Evolutionary conservation across 106 monocot genomes (phyloP).

Genomic region (Apostasia ramifera): DNA sequence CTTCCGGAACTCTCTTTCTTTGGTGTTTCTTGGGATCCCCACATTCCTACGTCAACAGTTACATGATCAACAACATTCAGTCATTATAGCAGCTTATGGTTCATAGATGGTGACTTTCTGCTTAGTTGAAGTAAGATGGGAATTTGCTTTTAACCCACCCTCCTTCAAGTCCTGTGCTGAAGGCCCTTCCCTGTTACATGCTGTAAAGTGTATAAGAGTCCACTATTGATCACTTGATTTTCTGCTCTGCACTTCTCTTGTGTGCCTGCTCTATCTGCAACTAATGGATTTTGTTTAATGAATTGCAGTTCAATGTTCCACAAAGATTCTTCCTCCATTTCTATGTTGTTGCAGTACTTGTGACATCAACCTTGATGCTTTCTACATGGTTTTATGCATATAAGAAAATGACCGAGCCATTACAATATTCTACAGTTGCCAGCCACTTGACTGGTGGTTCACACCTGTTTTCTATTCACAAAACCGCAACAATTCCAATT

Average conservation of each 20-base stretch:
- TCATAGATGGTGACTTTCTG: too few relatives aligned
- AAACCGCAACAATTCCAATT: conserved; percentile 3
- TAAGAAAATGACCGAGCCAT: conserved; percentile 25
- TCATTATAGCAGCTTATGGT: too few relatives aligned
- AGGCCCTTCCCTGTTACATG: too few relatives aligned
- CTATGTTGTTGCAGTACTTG: conserved; percentile 34
- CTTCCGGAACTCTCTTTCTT: too few relatives aligned
- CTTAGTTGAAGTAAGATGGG: too few relatives aligned
- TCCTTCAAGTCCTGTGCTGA: too few relatives aligned
- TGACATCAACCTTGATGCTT: conserved; percentile 31
- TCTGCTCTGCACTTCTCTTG: not conserved
- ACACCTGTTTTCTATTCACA: conserved; percentile 23
- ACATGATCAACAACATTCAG: too few relatives aligned
- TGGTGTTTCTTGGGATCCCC: too few relatives aligned
- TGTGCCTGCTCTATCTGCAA: not conserved
- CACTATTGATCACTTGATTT: not conserved
- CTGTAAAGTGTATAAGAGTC: too few relatives aligned
- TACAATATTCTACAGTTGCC: conserved; percentile 22
- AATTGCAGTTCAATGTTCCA: conserved; percentile 57
- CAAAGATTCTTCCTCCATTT: conserved; percentile 66
- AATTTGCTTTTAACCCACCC: too few relatives aligned
- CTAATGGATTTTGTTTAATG: not conserved
- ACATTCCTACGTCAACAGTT: too few relatives aligned
- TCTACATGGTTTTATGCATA: conserved; percentile 54
- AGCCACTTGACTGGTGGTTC: conserved; percentile 45